Conservation (phyloP, 805 yeast species). For the Pichia rugopelliculosa region DNA sequence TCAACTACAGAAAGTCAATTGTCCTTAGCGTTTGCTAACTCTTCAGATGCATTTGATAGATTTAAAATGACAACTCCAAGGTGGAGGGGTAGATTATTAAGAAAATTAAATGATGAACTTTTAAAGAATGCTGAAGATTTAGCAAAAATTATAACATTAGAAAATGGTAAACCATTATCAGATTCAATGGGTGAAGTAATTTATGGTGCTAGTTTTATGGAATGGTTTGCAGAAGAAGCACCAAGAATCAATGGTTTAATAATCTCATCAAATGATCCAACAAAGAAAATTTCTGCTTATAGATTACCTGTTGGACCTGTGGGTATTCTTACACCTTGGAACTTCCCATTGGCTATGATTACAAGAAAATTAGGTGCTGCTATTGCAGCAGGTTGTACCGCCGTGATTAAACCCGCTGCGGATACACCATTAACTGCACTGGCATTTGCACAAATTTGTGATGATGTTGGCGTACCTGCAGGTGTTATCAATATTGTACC, state of each 20-base stretch:
- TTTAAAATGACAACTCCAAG: conserved; percentile 48
- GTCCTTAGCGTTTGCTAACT: conserved; percentile 44
- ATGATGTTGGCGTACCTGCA: conserved; percentile 60
- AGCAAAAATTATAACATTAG: conserved; percentile 57
- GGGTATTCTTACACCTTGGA: conserved; percentile 79
- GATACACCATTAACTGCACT: conserved; percentile 71
- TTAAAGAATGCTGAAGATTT: conserved; percentile 52
- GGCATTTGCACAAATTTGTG: conserved; percentile 54
- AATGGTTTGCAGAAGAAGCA: conserved; percentile 84
- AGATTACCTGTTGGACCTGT: conserved; percentile 76
- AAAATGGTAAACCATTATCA: conserved; percentile 67
- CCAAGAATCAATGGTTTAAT: conserved; percentile 61
- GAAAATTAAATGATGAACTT: conserved; percentile 46
- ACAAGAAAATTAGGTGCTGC: conserved; percentile 71
- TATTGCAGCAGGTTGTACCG: conserved; percentile 75
- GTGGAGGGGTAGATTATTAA: conserved; percentile 46
- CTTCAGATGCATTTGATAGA: conserved; percentile 42
- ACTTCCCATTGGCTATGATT: conserved; percentile 76
- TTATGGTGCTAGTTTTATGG: conserved; percentile 69
- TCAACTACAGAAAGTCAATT: conserved; percentile 41
- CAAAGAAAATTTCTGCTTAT: conserved; percentile 44
- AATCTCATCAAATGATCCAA: conserved; percentile 44
- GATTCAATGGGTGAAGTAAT: conserved; percentile 66
- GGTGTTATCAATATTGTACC: conserved; percentile 65
- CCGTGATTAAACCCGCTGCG: conserved; percentile 68